Evolutionary conservation across 805 yeast genomes (phyloP).

Genomic region (Starmerella sirachaensis): DNA sequence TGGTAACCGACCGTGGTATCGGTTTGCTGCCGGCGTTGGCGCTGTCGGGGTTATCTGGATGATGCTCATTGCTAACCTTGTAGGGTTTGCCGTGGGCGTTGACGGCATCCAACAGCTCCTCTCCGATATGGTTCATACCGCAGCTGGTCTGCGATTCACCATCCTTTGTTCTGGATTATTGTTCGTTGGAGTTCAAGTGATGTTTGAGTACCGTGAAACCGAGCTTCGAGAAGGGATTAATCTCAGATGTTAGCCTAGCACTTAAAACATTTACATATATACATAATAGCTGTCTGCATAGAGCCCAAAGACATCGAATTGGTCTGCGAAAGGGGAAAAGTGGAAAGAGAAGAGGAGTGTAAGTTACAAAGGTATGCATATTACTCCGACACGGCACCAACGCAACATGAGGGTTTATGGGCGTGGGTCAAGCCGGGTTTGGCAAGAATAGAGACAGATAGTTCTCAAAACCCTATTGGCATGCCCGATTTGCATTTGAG

Average conservation of each 20-base stretch:
- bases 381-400: no score
- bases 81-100: constrained; percentile 86
- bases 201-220: constrained; percentile 83
- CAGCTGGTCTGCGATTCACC: constrained; percentile 43
- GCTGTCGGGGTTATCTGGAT: constrained; percentile 87
- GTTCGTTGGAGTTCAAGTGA: constrained; percentile 78
- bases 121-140: constrained; percentile 58
- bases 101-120: constrained; percentile 68
- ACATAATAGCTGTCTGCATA: no score
- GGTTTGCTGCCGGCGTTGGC: constrained; percentile 75
- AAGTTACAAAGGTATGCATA: no score
- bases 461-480: no score
- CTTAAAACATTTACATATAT: neutral
- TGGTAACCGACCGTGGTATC: constrained; percentile 49
- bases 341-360: no score
- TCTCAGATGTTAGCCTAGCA: constrained; percentile 48
- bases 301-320: no score
- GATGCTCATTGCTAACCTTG: constrained; percentile 94
- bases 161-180: constrained; percentile 59
- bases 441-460: no score
- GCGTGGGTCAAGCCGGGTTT: no score
- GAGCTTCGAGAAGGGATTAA: constrained; percentile 77
- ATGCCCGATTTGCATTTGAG: no score
- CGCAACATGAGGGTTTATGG: no score
- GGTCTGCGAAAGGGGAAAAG: no score